Conservation (phyloP, 2,329 filamentous ascomycete genomes). For the Aspergillus neotritici region DNA sequence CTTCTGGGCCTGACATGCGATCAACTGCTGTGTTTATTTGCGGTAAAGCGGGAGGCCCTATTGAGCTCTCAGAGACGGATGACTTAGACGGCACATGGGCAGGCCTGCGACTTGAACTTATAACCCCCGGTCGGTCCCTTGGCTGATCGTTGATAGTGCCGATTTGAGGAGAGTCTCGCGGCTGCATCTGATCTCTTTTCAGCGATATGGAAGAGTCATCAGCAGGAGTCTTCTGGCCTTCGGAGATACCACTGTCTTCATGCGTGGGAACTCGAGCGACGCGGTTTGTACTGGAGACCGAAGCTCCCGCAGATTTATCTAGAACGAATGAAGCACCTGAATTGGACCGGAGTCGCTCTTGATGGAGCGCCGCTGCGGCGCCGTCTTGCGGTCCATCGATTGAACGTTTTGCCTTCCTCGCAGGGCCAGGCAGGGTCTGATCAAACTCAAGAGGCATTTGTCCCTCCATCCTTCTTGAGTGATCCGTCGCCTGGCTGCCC, state of each 20-base stretch:
- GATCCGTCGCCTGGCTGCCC: constrained; percentile 18
- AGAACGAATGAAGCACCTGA: constrained; percentile 26
- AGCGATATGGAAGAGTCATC: constrained; percentile 25
- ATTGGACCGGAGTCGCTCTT: constrained; percentile 31
- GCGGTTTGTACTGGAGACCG: constrained; percentile 26
- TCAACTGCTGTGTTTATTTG: constrained; percentile 28
- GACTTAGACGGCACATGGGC: constrained; percentile 38
- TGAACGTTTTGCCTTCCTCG: constrained; percentile 21
- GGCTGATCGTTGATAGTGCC: constrained; percentile 18
- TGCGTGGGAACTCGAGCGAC: constrained; percentile 25
- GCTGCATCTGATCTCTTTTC: constrained; percentile 24
- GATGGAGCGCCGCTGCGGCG: constrained; percentile 14
- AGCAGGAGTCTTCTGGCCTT: constrained; percentile 25
- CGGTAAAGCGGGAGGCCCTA: constrained; percentile 39
- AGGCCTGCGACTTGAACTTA: constrained; percentile 43
- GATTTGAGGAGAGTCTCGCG: constrained; percentile 23
- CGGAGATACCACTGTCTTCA: constrained; percentile 21
- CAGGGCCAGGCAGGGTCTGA: constrained; percentile 16
- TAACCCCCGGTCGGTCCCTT: constrained; percentile 33
- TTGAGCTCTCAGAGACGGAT: constrained; percentile 38
- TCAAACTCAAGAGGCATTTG: constrained; percentile 26
- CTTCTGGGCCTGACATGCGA: constrained; percentile 13
- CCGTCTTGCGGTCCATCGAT: constrained; percentile 21
- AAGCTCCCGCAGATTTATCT: constrained; percentile 21
- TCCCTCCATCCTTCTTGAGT: constrained; percentile 24